Conservation (phyloP, 2,329 filamentous ascomycete species). For the Calonectria pseudoreteaudii region DNA sequence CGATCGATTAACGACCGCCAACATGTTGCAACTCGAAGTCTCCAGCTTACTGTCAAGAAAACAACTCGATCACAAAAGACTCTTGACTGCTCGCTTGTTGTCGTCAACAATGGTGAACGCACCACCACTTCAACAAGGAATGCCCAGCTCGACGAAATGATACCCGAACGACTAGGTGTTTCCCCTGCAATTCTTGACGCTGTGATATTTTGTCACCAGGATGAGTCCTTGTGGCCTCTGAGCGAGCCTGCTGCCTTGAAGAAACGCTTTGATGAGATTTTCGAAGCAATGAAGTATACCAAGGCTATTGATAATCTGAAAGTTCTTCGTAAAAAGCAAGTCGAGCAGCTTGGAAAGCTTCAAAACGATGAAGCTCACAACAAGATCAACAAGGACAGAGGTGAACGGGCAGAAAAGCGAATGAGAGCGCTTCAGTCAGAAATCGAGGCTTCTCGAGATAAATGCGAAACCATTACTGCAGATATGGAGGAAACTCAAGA, state of each 20-base stretch:
- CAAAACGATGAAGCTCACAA: conserved; percentile 82
- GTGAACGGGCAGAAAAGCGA: conserved; percentile 76
- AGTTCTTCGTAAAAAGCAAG: conserved; percentile 83
- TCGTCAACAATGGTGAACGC: conserved; percentile 83
- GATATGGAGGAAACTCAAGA: conserved; percentile 71
- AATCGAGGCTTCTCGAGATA: conserved; percentile 70
- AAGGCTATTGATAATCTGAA: conserved; percentile 98
- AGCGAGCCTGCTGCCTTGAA: conserved; percentile 88
- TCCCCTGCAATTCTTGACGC: conserved; percentile 90
- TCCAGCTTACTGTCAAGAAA: conserved; percentile 91
- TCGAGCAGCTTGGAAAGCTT: conserved; percentile 77
- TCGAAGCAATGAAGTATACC: conserved; percentile 96
- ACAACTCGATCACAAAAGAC: conserved; percentile 81
- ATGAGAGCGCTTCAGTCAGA: conserved; percentile 74
- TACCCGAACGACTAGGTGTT: conserved; percentile 89
- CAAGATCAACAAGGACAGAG: conserved; percentile 87
- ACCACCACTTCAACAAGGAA: conserved; percentile 83
- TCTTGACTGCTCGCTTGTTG: conserved; percentile 82
- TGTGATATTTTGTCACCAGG: conserved; percentile 98
- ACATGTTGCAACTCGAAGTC: conserved; percentile 84
- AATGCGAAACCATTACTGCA: conserved; percentile 67
- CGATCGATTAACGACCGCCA: conserved; percentile 80
- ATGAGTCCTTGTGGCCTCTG: conserved; percentile 97
- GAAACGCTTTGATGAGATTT: conserved; percentile 97
- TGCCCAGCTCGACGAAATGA: conserved; percentile 83